These are phyloP conservation scores for Cercospora sp. DNA, from an alignment of 2,329 filamentous ascomycete species.

Conservation along the genomic window DNA sequence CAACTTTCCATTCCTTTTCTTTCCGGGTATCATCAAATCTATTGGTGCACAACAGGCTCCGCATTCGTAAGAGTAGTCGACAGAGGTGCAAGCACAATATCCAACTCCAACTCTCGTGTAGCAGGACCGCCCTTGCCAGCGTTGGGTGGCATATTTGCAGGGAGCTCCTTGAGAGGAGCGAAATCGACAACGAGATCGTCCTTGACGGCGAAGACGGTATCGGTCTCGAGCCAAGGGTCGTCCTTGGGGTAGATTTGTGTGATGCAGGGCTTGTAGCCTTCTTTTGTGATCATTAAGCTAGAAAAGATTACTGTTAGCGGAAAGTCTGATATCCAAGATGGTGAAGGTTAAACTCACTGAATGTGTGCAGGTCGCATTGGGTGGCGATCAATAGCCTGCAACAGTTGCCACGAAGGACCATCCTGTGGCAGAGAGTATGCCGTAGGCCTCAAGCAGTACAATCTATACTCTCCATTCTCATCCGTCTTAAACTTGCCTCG, in stretches of 20 bases:
- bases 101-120: conserved; percentile 57
- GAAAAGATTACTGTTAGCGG: background rate
- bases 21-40: background rate
- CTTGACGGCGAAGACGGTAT: conserved; percentile 64
- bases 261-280: conserved; percentile 29
- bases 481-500: conserved; percentile 73
- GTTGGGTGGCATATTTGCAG: conserved; percentile 51
- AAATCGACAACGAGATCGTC: conserved; percentile 61
- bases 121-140: conserved; percentile 36
- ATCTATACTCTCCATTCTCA: conserved; percentile 67
- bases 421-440: conserved; percentile 70
- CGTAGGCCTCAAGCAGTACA: conserved; percentile 74
- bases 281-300: conserved; percentile 24
- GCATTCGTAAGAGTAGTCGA: conserved; percentile 24
- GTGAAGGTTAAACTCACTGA: conserved; percentile 39
- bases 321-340: background rate
- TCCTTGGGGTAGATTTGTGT: conserved; percentile 56
- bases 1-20: background rate
- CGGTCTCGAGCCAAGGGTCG: conserved; percentile 58
- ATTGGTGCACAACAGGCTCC: conserved; percentile 20
- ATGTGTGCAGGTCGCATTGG: conserved; percentile 64
- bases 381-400: conserved; percentile 57
- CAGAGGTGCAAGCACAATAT: conserved; percentile 57
- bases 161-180: conserved; percentile 53
- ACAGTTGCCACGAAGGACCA: conserved; percentile 56